Percentiles rank a stretch among this genome's conserved stretches.
These are phyloP conservation scores for Luvunga scandens DNA, from an alignment of 345 rosid genomes.

Conservation along the genomic window DNA sequence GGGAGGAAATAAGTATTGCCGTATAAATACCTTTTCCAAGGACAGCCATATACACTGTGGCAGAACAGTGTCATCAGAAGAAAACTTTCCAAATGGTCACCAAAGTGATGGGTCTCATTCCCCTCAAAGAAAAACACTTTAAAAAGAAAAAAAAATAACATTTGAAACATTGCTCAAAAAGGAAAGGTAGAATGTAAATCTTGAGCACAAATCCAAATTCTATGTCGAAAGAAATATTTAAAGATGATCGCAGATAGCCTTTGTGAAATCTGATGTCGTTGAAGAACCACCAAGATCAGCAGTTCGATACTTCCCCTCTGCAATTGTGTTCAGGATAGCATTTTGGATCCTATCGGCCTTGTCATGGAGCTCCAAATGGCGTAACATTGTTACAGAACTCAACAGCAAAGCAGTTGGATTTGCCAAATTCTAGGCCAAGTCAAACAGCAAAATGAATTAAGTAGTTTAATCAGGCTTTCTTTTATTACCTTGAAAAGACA, in stretches of 20 bases:
- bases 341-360: conserved; percentile 83
- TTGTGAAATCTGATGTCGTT: conserved; percentile 80
- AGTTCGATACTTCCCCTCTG: conserved; percentile 85
- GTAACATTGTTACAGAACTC: conserved; percentile 84
- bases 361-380: conserved; percentile 72
- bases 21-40: not conserved
- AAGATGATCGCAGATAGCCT: conserved; percentile 85
- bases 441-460: conserved; percentile 1
- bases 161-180: conserved; percentile 7
- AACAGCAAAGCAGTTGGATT: conserved; percentile 95
- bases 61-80: not conserved
- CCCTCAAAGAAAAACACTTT: not conserved
- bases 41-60: not conserved
- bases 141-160: not conserved
- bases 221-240: conserved; percentile 29
- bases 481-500: not conserved
- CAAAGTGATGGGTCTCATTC: conserved; percentile 22
- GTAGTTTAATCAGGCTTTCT: not conserved
- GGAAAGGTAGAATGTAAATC: not conserved
- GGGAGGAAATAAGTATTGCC: not conserved
- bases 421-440: conserved; percentile 62
- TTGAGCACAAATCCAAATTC: conserved; percentile 24
- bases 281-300: conserved; percentile 90
- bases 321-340: conserved; percentile 79
- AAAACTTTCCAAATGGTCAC: conserved; percentile 6